Evolutionary conservation across 495 filamentous ascomycete species (phyloP), one percentile per base, ranked within the genome.

Genomic region (Terfezia boudieri): DNA sequence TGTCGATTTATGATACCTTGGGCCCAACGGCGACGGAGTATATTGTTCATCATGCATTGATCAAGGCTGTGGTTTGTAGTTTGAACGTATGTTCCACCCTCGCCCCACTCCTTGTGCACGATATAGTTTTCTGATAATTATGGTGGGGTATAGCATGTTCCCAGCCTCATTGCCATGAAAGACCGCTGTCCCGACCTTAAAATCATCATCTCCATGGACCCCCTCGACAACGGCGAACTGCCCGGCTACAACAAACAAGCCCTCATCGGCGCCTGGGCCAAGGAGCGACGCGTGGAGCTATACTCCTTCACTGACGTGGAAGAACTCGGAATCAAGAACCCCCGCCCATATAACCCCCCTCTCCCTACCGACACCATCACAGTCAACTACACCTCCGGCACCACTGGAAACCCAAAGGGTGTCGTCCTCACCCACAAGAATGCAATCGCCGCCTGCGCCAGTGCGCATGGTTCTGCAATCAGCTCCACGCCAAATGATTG

Each of bases 331-430:
- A 77, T 72, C 41, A 67, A 75, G 20, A 76, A 78, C 7, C 80
- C 80, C 35, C 74, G 77, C 36, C 75, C 80, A 48, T 71, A 75
- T 65, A 79, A 78, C 52, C 76, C 82, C 36, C 89, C 90, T 9
- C 69, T 68, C 36, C 76, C 83, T 0, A 74, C 81, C 2, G 87
- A 95, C 63, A 74, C 83, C 61, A 73, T 93, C 55, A 96, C 90
- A 36, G 87, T 98, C 69, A 98, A 96, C 71, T 98, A 98, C 70
- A 98, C 90, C 9, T 93, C 85, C 11, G 90, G 90, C 16, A 98
- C 90, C 9, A 98, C 90, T 0, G 92, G 90, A 8, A 76, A 83
- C 58, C 90, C 90, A 6, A 98, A 98, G 70, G 90, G 90, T 55
- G 90, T 96, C 7, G 72, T 89, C 37, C 69, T 96, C 57, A 86